These are phyloP conservation scores for Boletus rubescentipes DNA, from an alignment of 768 basidiomycete genomes.

Conservation along the genomic window DNA sequence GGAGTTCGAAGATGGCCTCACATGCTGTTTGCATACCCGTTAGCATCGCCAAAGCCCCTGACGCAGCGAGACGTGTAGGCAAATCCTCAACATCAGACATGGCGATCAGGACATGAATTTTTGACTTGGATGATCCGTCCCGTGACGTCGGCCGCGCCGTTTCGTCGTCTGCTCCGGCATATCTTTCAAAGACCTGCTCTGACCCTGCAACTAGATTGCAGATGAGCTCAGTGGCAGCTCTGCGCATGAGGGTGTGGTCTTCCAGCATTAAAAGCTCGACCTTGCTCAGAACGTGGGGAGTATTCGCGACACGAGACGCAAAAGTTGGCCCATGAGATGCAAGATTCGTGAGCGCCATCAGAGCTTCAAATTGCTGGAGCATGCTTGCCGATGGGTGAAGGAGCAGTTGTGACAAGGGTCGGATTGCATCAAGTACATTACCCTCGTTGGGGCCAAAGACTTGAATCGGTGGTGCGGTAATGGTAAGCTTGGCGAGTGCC, in stretches of 20 bases:
- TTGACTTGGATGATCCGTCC: slow-evolving; percentile 43
- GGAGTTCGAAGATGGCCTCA: slow-evolving; percentile 56
- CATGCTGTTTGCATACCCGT: slow-evolving; percentile 64
- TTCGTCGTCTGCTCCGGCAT: slow-evolving; percentile 45
- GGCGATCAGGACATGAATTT: slow-evolving; percentile 80
- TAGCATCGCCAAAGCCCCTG: slow-evolving; percentile 84
- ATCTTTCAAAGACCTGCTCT: slow-evolving; percentile 73
- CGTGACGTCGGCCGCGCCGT: slow-evolving; percentile 44
- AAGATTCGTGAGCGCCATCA: slow-evolving; percentile 97
- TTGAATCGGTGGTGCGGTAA: slow-evolving; percentile 86
- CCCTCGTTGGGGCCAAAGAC: slow-evolving; percentile 87
- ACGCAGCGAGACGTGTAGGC: slow-evolving; percentile 84
- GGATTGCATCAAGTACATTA: slow-evolving; percentile 77
- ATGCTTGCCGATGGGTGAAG: slow-evolving; percentile 65
- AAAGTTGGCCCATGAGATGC: slow-evolving; percentile 71
- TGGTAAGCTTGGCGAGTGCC: slow-evolving; percentile 88
- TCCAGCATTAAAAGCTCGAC: slow-evolving; percentile 77
- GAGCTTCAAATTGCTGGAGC: slow-evolving; percentile 85
- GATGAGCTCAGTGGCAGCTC: slow-evolving; percentile 87
- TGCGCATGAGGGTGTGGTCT: slow-evolving; percentile 76
- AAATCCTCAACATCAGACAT: slow-evolving; percentile 85
- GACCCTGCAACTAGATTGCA: slow-evolving; percentile 88
- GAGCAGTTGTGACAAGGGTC: slow-evolving; percentile 74
- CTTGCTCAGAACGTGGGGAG: slow-evolving; percentile 58
- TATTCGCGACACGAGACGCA: slow-evolving; percentile 63